Evolutionary conservation across 805 yeast species (phyloP), one percentile per base, ranked within the genome.

Genomic region (Henningerozyma blattae): DNA sequence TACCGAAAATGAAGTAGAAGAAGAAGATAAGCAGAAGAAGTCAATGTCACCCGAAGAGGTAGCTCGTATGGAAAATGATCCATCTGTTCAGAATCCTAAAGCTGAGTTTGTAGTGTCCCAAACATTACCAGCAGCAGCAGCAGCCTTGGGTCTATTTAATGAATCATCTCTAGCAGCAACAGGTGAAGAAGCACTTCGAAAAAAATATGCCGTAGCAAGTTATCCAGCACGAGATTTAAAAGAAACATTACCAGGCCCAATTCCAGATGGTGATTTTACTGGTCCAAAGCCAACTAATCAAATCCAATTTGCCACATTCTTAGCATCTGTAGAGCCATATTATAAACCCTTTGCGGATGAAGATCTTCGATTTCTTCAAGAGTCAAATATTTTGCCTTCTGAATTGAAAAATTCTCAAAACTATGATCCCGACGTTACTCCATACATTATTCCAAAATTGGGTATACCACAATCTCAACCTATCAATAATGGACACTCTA

Each of bases 271-370:
- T 36, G 97, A 91, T 56, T 85, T 83, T 36, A 77, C 95, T 4
- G 74, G 75, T 41, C 73, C 77, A 12, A 89, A 87, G 48, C 87
- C 87, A 15, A 59, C 85, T 2, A 89, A 85, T 55, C 98, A 91
- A 60, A 91, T 89, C 14, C 95, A 86, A 50, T 86, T 82, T 52
- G 67, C 82, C 10, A 87, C 98, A 0, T 91, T 83, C 52, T 80
- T 83, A 43, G 61, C 87, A 1, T 84, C 79, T 44, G 69, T 86
- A 25, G 98, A 91, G 53, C 82, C 87, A 20, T 89, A 72, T 52
- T 87, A 79, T 59, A 67, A 94, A 40, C 70, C 72, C 3, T 83
- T 72, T 45, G 62, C 67, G 14, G 94, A 81, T 40, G 95, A 89
- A 22, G 98, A 91, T 51, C 48, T 85, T 28, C 74, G 76, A 35